phyloP scores from a whole-genome alignment of 2,329 filamentous ascomycete species.

The Grosmannia huntii region DNA sequence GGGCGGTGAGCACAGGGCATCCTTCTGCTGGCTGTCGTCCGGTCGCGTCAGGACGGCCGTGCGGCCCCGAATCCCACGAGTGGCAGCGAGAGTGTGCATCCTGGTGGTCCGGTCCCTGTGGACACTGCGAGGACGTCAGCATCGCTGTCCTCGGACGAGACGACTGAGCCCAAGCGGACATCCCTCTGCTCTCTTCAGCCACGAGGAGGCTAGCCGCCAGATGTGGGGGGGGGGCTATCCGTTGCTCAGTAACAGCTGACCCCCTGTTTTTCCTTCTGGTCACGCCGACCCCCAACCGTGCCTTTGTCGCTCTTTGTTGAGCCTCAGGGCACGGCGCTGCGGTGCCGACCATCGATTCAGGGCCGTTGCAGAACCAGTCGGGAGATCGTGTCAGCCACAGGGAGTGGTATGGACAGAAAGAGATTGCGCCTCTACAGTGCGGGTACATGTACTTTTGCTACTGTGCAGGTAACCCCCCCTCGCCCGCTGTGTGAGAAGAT shows the following conservation, averaged over 20 bases:
- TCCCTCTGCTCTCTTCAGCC: not conserved
- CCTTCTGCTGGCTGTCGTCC: not conserved
- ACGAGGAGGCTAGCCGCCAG: not conserved
- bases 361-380: not conserved
- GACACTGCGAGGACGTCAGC: not conserved
- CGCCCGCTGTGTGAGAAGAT: not conserved
- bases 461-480: not conserved
- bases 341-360: not conserved
- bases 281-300: not conserved
- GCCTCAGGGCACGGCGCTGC: not conserved
- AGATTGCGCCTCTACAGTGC: not conserved
- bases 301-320: not conserved
- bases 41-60: not conserved
- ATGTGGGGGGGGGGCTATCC: not conserved
- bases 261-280: not conserved
- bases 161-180: too few relatives aligned
- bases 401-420: too few relatives aligned
- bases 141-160: not conserved
- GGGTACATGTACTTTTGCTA: not conserved
- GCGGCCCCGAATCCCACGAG: not conserved
- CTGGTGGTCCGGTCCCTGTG: not conserved
- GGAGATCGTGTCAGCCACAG: not conserved
- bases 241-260: not conserved
- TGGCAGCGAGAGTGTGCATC: not conserved
- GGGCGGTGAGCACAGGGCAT: constrained; percentile 4